These are phyloP conservation scores for Chlamydomonas schloesseri DNA, from an alignment of 139 green algal species.

Conservation along the genomic window DNA sequence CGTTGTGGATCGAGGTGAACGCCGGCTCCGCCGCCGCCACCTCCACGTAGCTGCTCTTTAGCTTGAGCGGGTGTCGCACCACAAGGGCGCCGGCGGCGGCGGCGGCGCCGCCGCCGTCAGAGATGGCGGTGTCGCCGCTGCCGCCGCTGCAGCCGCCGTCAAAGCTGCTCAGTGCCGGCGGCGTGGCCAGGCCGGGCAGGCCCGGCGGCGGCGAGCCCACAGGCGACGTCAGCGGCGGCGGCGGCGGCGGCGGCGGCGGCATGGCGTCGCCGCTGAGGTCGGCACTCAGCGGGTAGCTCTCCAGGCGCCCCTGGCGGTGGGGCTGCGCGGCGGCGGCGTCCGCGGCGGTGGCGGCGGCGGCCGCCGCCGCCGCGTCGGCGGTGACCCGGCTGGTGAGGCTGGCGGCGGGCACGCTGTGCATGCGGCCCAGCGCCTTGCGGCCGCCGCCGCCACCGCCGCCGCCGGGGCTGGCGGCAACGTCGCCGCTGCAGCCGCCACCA, in stretches of 20 bases:
- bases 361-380: neutral
- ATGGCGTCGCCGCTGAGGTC: neutral
- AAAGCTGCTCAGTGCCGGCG: neutral
- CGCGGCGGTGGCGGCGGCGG: neutral
- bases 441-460: neutral
- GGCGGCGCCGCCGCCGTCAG: no score
- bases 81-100: neutral
- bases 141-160: neutral
- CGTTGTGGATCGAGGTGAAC: conserved; percentile 78
- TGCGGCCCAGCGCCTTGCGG: neutral
- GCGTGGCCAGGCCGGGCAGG: neutral
- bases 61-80: conserved; percentile 10
- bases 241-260: no score
- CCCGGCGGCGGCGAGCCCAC: neutral
- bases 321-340: neutral
- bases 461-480: neutral
- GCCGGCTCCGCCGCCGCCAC: conserved; percentile 54
- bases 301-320: neutral
- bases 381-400: neutral
- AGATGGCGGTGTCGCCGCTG: no score
- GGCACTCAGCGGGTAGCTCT: neutral
- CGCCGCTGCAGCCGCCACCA: neutral
- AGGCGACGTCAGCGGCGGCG: no score
- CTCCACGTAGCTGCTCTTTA: conserved; percentile 39
- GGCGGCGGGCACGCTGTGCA: neutral